A percentile compares a stretch with the other conserved stretches of the same genome.
Conservation (phyloP, 768 basidiomycete genomes). For the Daedaleopsis sinensis region DNA sequence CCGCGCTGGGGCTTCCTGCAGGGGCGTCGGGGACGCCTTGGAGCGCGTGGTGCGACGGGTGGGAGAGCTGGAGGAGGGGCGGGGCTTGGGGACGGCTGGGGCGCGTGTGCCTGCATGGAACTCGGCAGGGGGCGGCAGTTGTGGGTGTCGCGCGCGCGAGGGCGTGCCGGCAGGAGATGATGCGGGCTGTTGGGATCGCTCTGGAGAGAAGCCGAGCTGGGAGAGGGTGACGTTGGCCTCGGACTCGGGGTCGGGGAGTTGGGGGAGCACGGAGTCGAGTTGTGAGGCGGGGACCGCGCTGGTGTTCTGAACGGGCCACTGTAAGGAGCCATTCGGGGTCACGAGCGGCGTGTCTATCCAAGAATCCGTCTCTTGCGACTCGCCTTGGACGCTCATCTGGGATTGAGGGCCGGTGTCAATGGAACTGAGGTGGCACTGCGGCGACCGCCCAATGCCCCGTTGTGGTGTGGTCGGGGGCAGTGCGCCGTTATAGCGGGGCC, state of each 20-base stretch:
- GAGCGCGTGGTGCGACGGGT: neutral
- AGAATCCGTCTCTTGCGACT: slow-evolving; percentile 49
- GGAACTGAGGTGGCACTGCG: slow-evolving; percentile 3
- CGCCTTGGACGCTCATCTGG: slow-evolving; percentile 5
- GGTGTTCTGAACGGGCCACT: slow-evolving; percentile 40
- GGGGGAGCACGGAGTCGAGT: slow-evolving; percentile 33
- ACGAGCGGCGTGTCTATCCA: slow-evolving; percentile 54
- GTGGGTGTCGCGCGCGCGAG: slow-evolving; percentile 6
- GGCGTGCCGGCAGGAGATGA: slow-evolving; percentile 7
- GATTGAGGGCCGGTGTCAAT: slow-evolving; percentile 4
- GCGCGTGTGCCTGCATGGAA: slow-evolving; percentile 2
- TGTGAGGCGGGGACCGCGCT: slow-evolving; percentile 41
- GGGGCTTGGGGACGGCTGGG: neutral
- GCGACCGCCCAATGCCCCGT: neutral
- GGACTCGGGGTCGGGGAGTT: slow-evolving; percentile 26
- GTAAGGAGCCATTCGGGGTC: slow-evolving; percentile 58
- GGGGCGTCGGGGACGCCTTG: neutral
- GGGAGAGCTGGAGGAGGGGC: neutral
- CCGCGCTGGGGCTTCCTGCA: slow-evolving; percentile 3
- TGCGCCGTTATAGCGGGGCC: neutral
- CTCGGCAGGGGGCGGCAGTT: slow-evolving; percentile 9
- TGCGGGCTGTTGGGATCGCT: slow-evolving; percentile 13
- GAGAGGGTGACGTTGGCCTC: slow-evolving; percentile 40
- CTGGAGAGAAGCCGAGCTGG: slow-evolving; percentile 37
- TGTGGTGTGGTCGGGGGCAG: slow-evolving; percentile 12